Conservation (phyloP, 192 early-diverging fungal species). For the Linnemannia schmuckeri region DNA sequence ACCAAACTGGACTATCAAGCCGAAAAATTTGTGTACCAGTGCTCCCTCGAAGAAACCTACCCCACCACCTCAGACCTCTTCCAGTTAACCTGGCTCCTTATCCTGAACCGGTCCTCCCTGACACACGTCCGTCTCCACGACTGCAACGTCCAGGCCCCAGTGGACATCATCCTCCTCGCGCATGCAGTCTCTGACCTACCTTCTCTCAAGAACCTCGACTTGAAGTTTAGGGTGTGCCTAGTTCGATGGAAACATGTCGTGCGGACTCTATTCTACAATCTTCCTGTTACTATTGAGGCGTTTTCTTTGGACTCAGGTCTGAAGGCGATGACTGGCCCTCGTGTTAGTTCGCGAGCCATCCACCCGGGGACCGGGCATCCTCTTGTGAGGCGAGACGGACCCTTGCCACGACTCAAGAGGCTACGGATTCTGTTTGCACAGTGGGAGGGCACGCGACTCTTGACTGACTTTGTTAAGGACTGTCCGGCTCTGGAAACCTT, state of each 20-base stretch:
- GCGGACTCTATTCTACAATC: not conserved
- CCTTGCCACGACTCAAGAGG: not conserved
- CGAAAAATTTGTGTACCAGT: no score
- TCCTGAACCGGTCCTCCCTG: not conserved
- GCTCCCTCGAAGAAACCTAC: not conserved
- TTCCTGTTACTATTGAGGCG: not conserved
- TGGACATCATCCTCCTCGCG: not conserved
- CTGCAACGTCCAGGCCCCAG: not conserved
- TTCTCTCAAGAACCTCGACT: not conserved
- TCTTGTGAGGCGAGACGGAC: not conserved
- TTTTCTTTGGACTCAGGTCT: not conserved
- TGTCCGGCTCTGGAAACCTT: not conserved
- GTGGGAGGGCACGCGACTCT: not conserved
- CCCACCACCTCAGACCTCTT: not conserved
- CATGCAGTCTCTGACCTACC: not conserved
- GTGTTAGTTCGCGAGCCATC: not conserved
- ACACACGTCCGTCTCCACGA: not conserved
- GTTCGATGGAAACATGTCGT: not conserved
- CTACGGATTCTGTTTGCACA: not conserved
- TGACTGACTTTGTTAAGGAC: not conserved
- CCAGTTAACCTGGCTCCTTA: not conserved
- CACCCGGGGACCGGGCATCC: not conserved
- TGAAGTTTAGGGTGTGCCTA: not conserved
- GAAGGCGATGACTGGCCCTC: no score
- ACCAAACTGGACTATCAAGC: no score